Evolutionary conservation across 2,329 filamentous ascomycete genomes (phyloP), one percentile per base, ranked within the genome.

Genomic region (Dothideomycetes sp.): DNA sequence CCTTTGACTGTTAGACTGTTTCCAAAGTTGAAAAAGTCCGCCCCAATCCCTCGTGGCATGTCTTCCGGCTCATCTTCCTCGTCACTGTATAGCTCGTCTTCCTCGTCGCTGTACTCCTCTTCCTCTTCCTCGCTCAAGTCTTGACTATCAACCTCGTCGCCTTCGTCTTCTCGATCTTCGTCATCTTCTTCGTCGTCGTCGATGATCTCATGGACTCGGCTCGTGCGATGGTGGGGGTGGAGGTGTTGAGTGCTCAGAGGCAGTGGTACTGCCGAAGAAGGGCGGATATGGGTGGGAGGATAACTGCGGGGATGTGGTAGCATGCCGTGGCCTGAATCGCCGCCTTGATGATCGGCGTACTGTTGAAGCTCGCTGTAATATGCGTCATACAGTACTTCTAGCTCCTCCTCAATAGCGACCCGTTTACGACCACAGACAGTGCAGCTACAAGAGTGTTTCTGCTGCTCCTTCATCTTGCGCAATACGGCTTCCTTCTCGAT

Each of bases 381-480:
- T 48, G 89, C 89, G 66, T 98, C 91, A 63, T 98, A 98, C 10
- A 98, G 74, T 13, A 94, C 88, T 59, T 98, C 91, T 10, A 98
- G 71, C 63, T 98, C 91, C 64, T 98, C 91, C 64, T 98, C 91
- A 52, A 98, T 98, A 27, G 91, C 91, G 10, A 84, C 94, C 40
- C 91, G 79, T 68, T 98, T 98, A 50, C 91, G 78, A 39, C 91
- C 91, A 62, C 91, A 98, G 28, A 98, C 89, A 4, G 87, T 93
- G 64, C 91, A 98, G 61, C 88, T 95, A 69, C 91, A 98, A 2
- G 89, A 96, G 61, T 96, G 88, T 64, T 96, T 96, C 63, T 98
- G 91, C 63, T 98, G 91, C 63, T 98, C 91, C 71, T 98, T 98
- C 91, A 98, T 98, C 70, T 98, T 98, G 58, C 85, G 87, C 43